Conservation (phyloP, 2,329 filamentous ascomycete genomes). For the Pestalotiopsis sp. region DNA sequence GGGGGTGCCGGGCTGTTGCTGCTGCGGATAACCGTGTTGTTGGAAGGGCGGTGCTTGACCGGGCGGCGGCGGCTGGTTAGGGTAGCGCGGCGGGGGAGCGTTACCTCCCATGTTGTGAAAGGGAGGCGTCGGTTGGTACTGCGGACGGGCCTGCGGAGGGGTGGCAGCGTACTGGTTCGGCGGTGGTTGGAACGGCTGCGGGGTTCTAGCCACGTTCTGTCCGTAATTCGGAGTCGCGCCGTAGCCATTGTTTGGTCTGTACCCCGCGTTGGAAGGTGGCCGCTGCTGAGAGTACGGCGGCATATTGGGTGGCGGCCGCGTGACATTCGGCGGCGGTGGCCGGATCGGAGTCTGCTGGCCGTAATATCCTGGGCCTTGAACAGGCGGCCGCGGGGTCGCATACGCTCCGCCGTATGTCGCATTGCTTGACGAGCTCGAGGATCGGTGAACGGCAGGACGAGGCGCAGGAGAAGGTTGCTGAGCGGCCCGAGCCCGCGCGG, state of each 20-base stretch:
- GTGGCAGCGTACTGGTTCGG: slow-evolving; percentile 48
- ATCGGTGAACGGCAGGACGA: slow-evolving; percentile 38
- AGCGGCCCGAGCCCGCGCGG: slow-evolving; percentile 51
- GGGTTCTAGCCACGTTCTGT: slow-evolving; percentile 54
- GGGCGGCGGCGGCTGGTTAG: slow-evolving; percentile 26
- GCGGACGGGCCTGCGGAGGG: slow-evolving; percentile 45
- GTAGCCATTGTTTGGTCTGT: slow-evolving; percentile 52
- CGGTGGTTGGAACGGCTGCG: slow-evolving; percentile 53
- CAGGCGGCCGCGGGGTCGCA: slow-evolving; percentile 47
- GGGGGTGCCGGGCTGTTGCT: slow-evolving; percentile 28
- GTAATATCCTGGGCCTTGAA: slow-evolving; percentile 46
- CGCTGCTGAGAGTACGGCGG: slow-evolving; percentile 37
- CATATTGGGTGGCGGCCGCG: slow-evolving; percentile 42
- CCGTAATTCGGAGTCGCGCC: slow-evolving; percentile 41
- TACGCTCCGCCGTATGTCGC: slow-evolving; percentile 50
- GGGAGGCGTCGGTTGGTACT: slow-evolving; percentile 38
- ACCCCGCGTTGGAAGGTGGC: slow-evolving; percentile 45
- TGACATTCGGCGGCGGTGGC: slow-evolving; percentile 37
- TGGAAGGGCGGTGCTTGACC: slow-evolving; percentile 22
- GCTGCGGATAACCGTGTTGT: slow-evolving; percentile 29
- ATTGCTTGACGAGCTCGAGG: slow-evolving; percentile 43
- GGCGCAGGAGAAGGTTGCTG: slow-evolving; percentile 41
- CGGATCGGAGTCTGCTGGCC: slow-evolving; percentile 42
- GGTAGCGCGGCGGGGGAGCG: slow-evolving; percentile 36
- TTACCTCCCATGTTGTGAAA: slow-evolving; percentile 45